phyloP scores from a whole-genome alignment of 257 asterid species.

The Galeopsis tetrahit region DNA sequence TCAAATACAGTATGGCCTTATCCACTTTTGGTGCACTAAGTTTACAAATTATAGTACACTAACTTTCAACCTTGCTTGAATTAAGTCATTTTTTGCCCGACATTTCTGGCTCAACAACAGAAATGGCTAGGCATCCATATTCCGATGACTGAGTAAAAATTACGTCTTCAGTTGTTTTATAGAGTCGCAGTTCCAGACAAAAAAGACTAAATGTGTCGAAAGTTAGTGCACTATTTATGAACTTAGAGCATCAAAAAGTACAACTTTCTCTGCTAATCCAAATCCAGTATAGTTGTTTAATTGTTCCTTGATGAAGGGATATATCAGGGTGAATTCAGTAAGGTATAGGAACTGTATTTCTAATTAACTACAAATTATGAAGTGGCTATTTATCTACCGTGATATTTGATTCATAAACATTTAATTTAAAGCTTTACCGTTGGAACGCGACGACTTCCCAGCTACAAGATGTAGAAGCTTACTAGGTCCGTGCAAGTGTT shows the following conservation, averaged over 20 bases:
- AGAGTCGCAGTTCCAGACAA: not conserved
- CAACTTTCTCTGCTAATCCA: not conserved
- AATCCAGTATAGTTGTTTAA: not conserved
- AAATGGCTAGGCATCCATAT: not conserved
- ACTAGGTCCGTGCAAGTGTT: slow-evolving; percentile 50
- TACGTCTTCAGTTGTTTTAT: not conserved
- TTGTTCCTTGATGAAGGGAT: not conserved
- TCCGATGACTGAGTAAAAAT: not conserved
- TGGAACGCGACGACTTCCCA: slow-evolving; percentile 49
- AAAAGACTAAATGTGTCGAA: not conserved
- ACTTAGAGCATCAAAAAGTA: not conserved
- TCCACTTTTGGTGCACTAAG: not conserved
- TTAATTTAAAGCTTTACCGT: slow-evolving; percentile 40
- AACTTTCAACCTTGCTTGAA: too few relatives aligned
- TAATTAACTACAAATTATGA: not conserved
- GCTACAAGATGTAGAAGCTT: slow-evolving; percentile 55
- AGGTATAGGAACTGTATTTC: not conserved
- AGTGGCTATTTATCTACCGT: not conserved
- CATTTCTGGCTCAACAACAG: not conserved
- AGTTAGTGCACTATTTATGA: not conserved
- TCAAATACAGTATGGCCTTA: not conserved
- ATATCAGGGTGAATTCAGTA: slow-evolving; percentile 4
- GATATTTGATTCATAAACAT: slow-evolving; percentile 2
- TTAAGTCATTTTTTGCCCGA: too few relatives aligned
- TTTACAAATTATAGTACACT: not conserved